Evolutionary conservation across 169 alveolate species (phyloP), one percentile per base, ranked within the genome.

Genomic region (Theileria luwenshuni): DNA sequence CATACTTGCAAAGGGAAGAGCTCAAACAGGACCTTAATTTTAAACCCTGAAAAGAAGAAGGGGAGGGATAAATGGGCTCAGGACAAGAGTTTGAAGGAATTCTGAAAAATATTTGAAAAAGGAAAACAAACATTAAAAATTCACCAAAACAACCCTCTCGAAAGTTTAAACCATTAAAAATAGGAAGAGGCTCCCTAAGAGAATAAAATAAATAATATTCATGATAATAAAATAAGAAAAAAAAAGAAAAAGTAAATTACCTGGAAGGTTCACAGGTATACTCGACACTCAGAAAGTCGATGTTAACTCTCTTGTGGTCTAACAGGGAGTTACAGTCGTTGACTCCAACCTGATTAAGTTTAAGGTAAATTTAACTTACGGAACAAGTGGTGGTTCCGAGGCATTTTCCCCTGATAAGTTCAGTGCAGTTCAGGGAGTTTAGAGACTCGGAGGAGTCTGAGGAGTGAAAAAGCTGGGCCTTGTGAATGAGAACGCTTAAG

Each of bases 251-350:
- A 19, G 21, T 15, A 23, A 61, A 69, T 6, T 15, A 76, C 86
- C 8, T 62, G 25, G 86, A 30, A 6, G 67, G 83, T 30, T 79
- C 86, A 42, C 86, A 79, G 1, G 86, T 54, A 41, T 71, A 79
- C 51, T 71, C 68, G 13, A 79, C 42, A 15, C 21, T 25, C 43
- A 76, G 12, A 6, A 17, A 43, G 41, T 67, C 35, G 19, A 30
- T 25, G 28, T 67, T 41, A 47, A 47, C 52, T 3, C 28, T 41
- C 25, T 32, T 41, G 32, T 41, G n/a, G 12, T 7, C 54, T 2
- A 32, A n/a, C 23, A 30, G 43, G 6, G 32, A 2, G 30, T 42
- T 51, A 27, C 77, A 75, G 21, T 65, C 85, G 25, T 45, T 25
- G 2, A 48, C 28, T 5, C 54, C n/a, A 3, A 65, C 77, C 85